Conservation (phyloP, 2,329 filamentous ascomycete species). For the Ceratocystis papillata region DNA sequence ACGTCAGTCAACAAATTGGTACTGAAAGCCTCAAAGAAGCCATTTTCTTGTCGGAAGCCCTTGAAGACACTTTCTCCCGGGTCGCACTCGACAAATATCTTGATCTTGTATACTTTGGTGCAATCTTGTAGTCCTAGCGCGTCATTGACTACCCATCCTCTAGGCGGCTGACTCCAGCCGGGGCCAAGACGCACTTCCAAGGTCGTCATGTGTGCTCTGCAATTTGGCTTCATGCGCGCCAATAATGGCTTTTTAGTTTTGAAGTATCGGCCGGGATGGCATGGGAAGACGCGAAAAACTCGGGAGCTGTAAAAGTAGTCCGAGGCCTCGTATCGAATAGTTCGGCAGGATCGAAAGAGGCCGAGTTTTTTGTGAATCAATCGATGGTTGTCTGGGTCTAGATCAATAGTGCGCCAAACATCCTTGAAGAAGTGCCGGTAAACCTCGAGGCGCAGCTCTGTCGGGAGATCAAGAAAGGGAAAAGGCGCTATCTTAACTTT, state of each 20-base stretch:
- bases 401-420: constrained; percentile 47
- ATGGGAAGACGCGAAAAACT: constrained; percentile 56
- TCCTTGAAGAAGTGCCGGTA: constrained; percentile 53
- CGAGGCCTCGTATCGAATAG: constrained; percentile 52
- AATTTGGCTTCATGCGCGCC: constrained; percentile 50
- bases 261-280: constrained; percentile 53
- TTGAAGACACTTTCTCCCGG: constrained; percentile 57
- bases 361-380: constrained; percentile 48
- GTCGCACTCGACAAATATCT: constrained; percentile 62
- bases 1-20: constrained; percentile 46
- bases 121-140: constrained; percentile 55
- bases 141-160: constrained; percentile 57
- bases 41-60: constrained; percentile 53
- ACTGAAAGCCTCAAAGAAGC: constrained; percentile 61
- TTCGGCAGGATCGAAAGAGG: constrained; percentile 50
- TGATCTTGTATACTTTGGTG: constrained; percentile 46
- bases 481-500: constrained; percentile 39
- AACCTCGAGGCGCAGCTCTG: constrained; percentile 58
- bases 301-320: constrained; percentile 55
- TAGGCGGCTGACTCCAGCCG: constrained; percentile 59
- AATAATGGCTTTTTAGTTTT: constrained; percentile 63
- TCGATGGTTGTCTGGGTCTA: constrained; percentile 56
- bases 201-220: constrained; percentile 49
- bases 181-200: constrained; percentile 63
- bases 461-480: constrained; percentile 55